Evolutionary conservation across 345 rosid genomes (phyloP), one percentile per base, ranked within the genome.

Genomic region (Eucalyptus victrix): DNA sequence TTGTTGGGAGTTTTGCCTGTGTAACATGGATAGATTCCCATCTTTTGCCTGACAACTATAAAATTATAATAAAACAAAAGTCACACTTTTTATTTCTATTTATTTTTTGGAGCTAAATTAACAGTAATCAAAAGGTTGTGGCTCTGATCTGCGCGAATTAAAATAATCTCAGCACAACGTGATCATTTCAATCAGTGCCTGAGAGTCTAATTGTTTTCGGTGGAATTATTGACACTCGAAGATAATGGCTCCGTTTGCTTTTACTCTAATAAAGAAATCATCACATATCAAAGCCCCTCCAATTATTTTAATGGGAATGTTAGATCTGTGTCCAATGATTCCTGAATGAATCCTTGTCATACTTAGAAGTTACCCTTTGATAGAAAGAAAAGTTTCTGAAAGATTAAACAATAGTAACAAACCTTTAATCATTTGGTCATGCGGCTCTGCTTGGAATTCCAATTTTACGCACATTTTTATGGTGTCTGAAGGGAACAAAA

Each of bases 341-440:
- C 90, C 88, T 72, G 53, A 89, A 91, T 93, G 89, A 40, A 76
- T 76, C 85, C 91, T 93, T 90, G 92, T 95, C 94, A 90, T 91
- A 32, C 93, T 94, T 95, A 86, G 90, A 93, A 93, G 93, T 92
- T 93, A 95, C 94, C 92, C 91, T 90, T 86, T 32, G 87, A 32
- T 62, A 13, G 56, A 3, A 47, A 65, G 40, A 83, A 83, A 56
- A 40, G 47, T 83, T 42, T 45, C 69, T 62, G 32, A 69, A 76
- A 88, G 54, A 47, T 50, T 83, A 67, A 87, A 87, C 28, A 76
- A 76, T 24, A 76, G 42, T 12, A 76, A 40, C 42, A 40, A 76
- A 40, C 47, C 47, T 76, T 37, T 37, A 53, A 87, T 88, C 49
- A 89, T 90, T 88, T 92, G 86, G 85, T 83, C 90, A 83, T 88